These are phyloP conservation scores for Brassica carinata DNA, from an alignment of 345 rosid species.

Conservation along the genomic window DNA sequence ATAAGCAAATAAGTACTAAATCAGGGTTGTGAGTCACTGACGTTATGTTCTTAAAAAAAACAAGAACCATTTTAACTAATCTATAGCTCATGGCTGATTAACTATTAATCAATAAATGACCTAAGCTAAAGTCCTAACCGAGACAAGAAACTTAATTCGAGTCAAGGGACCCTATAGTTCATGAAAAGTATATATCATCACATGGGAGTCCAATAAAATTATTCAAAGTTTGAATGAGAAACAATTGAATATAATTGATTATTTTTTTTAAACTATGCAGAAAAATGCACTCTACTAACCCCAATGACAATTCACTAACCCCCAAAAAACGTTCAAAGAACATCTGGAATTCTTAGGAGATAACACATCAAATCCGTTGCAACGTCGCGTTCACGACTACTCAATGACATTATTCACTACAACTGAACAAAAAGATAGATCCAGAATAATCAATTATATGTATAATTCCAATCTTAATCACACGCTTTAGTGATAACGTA, in stretches of 20 bases:
- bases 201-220: constrained; percentile 32
- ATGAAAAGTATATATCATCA: constrained; percentile 37
- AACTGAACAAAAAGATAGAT: constrained; percentile 24
- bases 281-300: not conserved
- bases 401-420: constrained; percentile 15
- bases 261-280: not conserved
- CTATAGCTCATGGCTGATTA: not conserved
- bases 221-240: constrained; percentile 39
- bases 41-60: not conserved
- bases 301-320: constrained; percentile 18
- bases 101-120: not conserved
- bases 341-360: constrained; percentile 10
- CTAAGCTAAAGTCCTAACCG: too few species aligned
- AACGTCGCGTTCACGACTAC: constrained; percentile 37
- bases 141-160: constrained; percentile 24
- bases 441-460: constrained; percentile 29
- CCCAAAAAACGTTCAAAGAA: constrained; percentile 30
- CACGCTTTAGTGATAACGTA: constrained; percentile 30
- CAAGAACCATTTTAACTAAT: not conserved
- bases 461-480: constrained; percentile 30
- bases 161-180: constrained; percentile 37
- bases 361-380: constrained; percentile 38
- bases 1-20: not conserved
- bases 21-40: not conserved
- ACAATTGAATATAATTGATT: not conserved